These are phyloP conservation scores for Penicillium psychrofluorescens DNA, from an alignment of 495 filamentous ascomycete genomes.

Conservation along the genomic window DNA sequence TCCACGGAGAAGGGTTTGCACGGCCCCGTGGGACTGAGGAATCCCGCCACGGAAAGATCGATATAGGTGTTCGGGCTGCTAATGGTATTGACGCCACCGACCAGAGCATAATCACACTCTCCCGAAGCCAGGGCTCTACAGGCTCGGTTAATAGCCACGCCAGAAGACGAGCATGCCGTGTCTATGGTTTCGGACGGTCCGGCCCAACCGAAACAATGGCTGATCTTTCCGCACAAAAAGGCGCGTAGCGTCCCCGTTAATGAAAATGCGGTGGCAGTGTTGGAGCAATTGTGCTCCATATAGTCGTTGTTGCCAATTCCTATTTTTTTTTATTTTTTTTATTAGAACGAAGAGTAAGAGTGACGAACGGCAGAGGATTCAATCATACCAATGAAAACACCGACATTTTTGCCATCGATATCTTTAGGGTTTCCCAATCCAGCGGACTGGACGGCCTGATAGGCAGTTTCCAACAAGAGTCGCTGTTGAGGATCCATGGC, in stretches of 20 bases:
- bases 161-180: slow-evolving; percentile 38
- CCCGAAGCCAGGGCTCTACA: slow-evolving; percentile 22
- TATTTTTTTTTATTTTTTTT: slow-evolving; percentile 1
- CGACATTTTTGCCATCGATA: too few relatives aligned
- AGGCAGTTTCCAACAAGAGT: too few relatives aligned
- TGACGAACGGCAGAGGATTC: too few relatives aligned
- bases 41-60: slow-evolving; percentile 30
- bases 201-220: slow-evolving; percentile 33
- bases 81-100: slow-evolving; percentile 33
- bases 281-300: slow-evolving; percentile 20
- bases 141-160: slow-evolving; percentile 25
- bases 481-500: too few relatives aligned
- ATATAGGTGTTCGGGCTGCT: slow-evolving; percentile 18
- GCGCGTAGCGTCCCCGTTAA: slow-evolving; percentile 17
- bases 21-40: slow-evolving; percentile 40
- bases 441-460: too few relatives aligned
- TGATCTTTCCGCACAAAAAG: slow-evolving; percentile 21
- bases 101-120: slow-evolving; percentile 23
- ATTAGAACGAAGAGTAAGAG: too few relatives aligned
- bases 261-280: slow-evolving; percentile 26
- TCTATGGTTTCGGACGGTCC: slow-evolving; percentile 30
- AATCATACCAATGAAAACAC: too few relatives aligned
- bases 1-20: slow-evolving; percentile 54
- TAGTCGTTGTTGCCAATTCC: slow-evolving; percentile 25
- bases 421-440: too few relatives aligned